A percentile compares a stretch with the other conserved stretches of the same genome.
phyloP scores from a whole-genome alignment of 164 flowering plant genomes.

The Malania oleifera region DNA sequence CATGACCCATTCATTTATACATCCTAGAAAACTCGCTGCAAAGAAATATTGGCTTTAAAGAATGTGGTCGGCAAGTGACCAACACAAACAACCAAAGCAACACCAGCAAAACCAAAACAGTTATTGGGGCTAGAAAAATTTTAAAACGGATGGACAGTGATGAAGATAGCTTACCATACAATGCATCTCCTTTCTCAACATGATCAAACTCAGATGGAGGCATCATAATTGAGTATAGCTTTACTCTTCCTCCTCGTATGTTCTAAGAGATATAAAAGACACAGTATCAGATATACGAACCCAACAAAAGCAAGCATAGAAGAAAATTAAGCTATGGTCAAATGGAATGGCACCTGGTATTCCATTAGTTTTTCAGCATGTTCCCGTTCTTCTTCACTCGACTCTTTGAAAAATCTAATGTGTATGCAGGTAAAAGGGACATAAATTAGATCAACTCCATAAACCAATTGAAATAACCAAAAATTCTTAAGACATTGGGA shows the following conservation, averaged over 20 bases:
- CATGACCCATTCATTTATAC: no score
- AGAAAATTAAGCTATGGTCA: not conserved
- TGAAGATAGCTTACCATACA: slow-evolving; percentile 22
- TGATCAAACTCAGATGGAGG: slow-evolving; percentile 35
- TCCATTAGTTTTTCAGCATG: slow-evolving; percentile 40
- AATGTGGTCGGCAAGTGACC: no score
- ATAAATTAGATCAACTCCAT: not conserved
- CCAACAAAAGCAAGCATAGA: not conserved
- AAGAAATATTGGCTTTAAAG: no score
- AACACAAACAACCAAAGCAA: no score
- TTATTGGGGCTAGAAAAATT: not conserved
- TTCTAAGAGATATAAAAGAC: slow-evolving; percentile 17
- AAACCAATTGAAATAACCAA: not conserved
- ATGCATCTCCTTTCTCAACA: slow-evolving; percentile 37
- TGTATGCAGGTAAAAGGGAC: not conserved
- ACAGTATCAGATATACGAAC: not conserved
- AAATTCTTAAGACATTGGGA: not conserved
- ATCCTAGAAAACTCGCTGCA: no score
- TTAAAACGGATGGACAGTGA: not conserved
- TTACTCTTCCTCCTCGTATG: slow-evolving; percentile 34
- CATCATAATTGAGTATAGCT: slow-evolving; percentile 20
- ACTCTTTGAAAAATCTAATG: slow-evolving; percentile 37
- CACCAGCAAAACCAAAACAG: no score
- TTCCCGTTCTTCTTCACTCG: slow-evolving; percentile 39
- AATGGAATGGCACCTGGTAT: slow-evolving; percentile 24